Conservation (phyloP, 208 protist species). For the Wallacemonas sp. region DNA sequence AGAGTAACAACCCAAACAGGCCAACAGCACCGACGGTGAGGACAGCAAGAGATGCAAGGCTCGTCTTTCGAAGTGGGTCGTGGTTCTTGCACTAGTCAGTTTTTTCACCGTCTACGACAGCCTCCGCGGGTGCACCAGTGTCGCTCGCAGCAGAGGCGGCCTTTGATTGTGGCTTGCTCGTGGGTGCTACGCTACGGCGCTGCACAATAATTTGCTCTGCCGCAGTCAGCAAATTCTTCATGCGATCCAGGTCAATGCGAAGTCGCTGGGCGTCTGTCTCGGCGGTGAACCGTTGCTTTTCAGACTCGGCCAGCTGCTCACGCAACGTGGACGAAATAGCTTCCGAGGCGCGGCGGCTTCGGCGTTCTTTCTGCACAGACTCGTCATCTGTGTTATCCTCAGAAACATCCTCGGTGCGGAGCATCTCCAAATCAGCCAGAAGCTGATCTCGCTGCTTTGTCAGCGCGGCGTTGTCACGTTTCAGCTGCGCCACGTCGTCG, state of each 20-base stretch:
- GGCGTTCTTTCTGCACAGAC: conserved; percentile 11
- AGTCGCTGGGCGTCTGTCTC: conserved; percentile 20
- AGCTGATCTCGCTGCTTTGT: conserved; percentile 19
- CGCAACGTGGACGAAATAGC: conserved; percentile 19
- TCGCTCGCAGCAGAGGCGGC: not conserved
- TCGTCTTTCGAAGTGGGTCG: not conserved
- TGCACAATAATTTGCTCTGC: conserved; percentile 27
- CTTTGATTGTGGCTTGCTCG: not conserved
- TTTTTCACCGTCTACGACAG: not conserved
- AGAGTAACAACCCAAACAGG: not conserved
- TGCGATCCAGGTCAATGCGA: conserved; percentile 21
- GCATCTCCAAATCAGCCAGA: conserved; percentile 9
- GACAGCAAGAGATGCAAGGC: not conserved
- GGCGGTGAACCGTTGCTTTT: conserved; percentile 1
- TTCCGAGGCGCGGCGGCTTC: conserved; percentile 21
- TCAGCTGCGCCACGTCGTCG: not conserved
- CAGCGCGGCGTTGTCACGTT: conserved; percentile 17
- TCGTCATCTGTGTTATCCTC: conserved; percentile 13
- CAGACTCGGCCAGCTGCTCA: conserved; percentile 12
- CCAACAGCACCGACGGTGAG: conserved; percentile 8
- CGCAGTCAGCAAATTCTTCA: conserved; percentile 18
- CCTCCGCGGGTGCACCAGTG: not conserved
- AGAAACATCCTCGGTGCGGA: not conserved
- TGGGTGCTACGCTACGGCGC: not conserved
- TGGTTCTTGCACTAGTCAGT: not conserved